A percentile compares a stretch with the other conserved stretches of the same genome.
Evolutionary conservation across 78 protist genomes (phyloP).

Genomic region (Tieghemostelium lacteum): DNA sequence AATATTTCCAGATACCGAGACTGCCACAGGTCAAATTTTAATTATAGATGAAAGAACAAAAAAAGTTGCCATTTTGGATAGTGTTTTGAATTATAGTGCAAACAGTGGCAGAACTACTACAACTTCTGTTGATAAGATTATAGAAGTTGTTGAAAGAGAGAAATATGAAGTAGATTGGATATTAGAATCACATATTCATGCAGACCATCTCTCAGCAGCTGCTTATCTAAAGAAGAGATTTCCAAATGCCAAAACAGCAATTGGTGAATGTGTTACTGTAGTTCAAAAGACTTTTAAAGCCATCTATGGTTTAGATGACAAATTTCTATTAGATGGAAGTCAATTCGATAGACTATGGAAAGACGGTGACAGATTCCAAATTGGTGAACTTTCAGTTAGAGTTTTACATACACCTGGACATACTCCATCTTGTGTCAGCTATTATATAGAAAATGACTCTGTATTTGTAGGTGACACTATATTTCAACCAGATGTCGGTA

Average conservation of each 20-base stretch:
- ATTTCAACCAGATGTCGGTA: constrained; percentile 87
- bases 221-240: constrained; percentile 12
- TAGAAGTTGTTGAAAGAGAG: constrained; percentile 22
- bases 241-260: constrained; percentile 56
- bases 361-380: constrained; percentile 61
- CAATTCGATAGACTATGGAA: constrained; percentile 71
- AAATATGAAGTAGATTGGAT: constrained; percentile 65
- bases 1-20: constrained; percentile 53
- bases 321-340: constrained; percentile 46
- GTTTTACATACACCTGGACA: constrained; percentile 85
- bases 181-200: constrained; percentile 84
- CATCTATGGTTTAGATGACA: constrained; percentile 26
- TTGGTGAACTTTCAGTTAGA: constrained; percentile 50
- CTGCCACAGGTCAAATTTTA: constrained; percentile 65
- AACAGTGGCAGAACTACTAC: constrained; percentile 44
- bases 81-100: constrained; percentile 63
- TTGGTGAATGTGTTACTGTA: constrained; percentile 35
- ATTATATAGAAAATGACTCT: constrained; percentile 59
- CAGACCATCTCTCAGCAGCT: constrained; percentile 78
- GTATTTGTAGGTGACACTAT: constrained; percentile 87
- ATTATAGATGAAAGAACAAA: constrained; percentile 52
- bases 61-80: constrained; percentile 76
- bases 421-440: constrained; percentile 86
- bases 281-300: constrained; percentile 56
- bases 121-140: constrained; percentile 34